These are phyloP conservation scores for Suhomyces prunicola DNA, from an alignment of 805 yeast genomes.

Conservation along the genomic window DNA sequence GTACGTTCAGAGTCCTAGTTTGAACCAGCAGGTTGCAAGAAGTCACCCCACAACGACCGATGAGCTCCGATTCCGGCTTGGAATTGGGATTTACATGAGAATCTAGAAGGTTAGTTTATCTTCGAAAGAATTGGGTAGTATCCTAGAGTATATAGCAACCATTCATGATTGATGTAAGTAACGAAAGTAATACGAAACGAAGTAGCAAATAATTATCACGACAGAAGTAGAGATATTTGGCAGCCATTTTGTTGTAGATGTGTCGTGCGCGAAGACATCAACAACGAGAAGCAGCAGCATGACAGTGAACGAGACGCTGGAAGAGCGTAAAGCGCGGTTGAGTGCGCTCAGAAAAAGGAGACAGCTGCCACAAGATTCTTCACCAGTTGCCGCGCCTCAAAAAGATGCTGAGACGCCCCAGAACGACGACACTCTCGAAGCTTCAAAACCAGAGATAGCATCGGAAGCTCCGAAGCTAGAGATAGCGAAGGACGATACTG, in stretches of 20 bases:
- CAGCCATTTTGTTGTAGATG: neutral
- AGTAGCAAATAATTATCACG: neutral
- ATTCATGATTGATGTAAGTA: neutral
- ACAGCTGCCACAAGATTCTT: neutral
- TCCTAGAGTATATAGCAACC: neutral
- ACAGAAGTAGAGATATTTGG: neutral
- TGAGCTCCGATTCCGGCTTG: neutral
- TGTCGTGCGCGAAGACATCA: neutral
- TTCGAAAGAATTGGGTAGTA: neutral
- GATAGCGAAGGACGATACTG: constrained; percentile 17
- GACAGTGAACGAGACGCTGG: neutral
- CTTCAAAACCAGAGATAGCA: neutral
- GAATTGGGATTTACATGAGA: neutral
- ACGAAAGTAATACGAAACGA: too few relatives aligned
- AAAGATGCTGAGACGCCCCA: neutral
- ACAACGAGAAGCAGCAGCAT: neutral
- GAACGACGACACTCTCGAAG: neutral
- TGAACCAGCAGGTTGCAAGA: neutral
- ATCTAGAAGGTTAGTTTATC: neutral
- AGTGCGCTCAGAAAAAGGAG: constrained; percentile 6
- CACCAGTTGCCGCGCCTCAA: neutral
- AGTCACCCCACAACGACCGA: neutral
- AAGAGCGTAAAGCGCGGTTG: constrained; percentile 7
- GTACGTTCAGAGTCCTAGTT: neutral
- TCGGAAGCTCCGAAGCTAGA: neutral